Evolutionary conservation across 2,329 filamentous ascomycete species (phyloP), one percentile per base, ranked within the genome.

Genomic region (Colletotrichum orbiculare): DNA sequence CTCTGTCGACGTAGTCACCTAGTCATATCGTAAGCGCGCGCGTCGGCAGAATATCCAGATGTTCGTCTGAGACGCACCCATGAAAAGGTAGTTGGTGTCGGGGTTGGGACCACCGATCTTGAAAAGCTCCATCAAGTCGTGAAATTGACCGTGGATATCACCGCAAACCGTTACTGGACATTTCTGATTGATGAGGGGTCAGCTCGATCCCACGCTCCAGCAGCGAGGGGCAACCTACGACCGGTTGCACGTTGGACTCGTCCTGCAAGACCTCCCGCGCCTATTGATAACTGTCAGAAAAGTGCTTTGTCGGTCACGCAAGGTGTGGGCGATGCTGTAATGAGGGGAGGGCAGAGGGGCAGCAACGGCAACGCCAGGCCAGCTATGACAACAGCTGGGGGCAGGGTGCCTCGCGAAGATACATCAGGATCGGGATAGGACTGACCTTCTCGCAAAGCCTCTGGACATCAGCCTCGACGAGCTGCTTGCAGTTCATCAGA

Each of bases 121-220:
- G 87, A 99, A 99, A 58, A 99, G 89, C 83, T 99, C 96, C 94
- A 99, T 98, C 79, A 99, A 82, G 77, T 99, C 96, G 80, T 98
- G 95, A 79, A 98, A 98, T 81, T 99, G 96, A 71, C 96, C 96
- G 81, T 99, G 96, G 77, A 99, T 99, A 81, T 99, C 96, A 78
- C 96, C 96, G 79, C 96, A 98, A 68, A 99, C 96, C 61, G 96
- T 99, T 71, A 98, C 96, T 48, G 96, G 96, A 79, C 95, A 98
- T 95, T 97, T 97, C 91, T 94, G 72, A 48, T 37, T 60, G 64
- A 71, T 41, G 53, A 69, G 64, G 64, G 45, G 72, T 76, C 71
- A 79, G 77, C 67, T 50, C 12, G 70, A 63, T 45, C 61, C 62
- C 54, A 61, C 25, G 25, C 60, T 65, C 53, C 60, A 25, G 66